Percentiles rank a stretch among this genome's conserved stretches.
phyloP scores from a whole-genome alignment of 495 filamentous ascomycete genomes.

The Talaromyces borbonicus region DNA sequence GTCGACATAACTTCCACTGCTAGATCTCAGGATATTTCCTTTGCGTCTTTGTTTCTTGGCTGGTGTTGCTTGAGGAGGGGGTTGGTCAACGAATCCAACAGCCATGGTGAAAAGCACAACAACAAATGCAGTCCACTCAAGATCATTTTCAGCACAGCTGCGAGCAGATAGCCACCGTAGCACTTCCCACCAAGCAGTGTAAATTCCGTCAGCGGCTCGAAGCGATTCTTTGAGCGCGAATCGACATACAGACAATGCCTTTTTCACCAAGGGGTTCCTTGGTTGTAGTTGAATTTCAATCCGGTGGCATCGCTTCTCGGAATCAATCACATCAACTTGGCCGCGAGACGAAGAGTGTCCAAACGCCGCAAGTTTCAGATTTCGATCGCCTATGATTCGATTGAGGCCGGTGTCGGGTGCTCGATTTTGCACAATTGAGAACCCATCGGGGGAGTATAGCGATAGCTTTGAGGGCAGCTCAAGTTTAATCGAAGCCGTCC shows the following conservation, averaged over 20 bases:
- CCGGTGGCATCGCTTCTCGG: conserved; percentile 49
- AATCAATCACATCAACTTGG: conserved; percentile 54
- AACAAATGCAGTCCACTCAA: conserved; percentile 72
- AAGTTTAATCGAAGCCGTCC: conserved; percentile 53
- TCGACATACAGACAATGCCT: conserved; percentile 48
- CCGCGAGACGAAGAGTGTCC: conserved; percentile 41
- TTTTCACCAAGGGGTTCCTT: conserved; percentile 46
- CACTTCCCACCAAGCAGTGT: conserved; percentile 67
- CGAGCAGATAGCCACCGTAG: conserved; percentile 54
- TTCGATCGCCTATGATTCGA: conserved; percentile 40
- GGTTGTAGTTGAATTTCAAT: conserved; percentile 59
- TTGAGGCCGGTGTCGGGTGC: conserved; percentile 43
- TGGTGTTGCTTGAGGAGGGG: conserved; percentile 19
- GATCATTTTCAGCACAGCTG: conserved; percentile 39
- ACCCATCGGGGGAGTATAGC: conserved; percentile 32
- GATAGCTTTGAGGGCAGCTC: conserved; percentile 38
- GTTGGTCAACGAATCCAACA: conserved; percentile 36
- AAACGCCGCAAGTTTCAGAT: conserved; percentile 30
- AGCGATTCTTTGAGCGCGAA: conserved; percentile 49
- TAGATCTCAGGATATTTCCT: conserved; percentile 46
- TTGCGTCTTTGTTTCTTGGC: conserved; percentile 37
- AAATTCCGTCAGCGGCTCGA: conserved; percentile 51
- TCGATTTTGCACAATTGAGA: conserved; percentile 23
- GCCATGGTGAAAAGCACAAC: conserved; percentile 59
- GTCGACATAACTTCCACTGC: conserved; percentile 46